Conservation (phyloP, 805 yeast species). For the Blastobotrys terrestris region DNA sequence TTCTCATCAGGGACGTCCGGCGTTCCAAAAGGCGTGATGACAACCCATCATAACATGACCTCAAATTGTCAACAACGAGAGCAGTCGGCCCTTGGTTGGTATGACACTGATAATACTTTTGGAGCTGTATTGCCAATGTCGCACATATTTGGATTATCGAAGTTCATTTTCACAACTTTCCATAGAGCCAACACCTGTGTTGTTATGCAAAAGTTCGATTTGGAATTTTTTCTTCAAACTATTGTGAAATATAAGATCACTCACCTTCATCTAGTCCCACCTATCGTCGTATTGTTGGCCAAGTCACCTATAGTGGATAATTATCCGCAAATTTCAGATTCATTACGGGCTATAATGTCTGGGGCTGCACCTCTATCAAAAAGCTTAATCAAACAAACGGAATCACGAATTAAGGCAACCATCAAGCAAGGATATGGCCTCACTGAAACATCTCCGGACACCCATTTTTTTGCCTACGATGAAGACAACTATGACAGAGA, state of each 20-base stretch:
- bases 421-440: constrained; percentile 20
- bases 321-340: constrained; percentile 35
- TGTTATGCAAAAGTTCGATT: constrained; percentile 30
- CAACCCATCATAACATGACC: constrained; percentile 47
- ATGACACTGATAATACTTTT: constrained; percentile 1
- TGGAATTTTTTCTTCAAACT: constrained; percentile 25
- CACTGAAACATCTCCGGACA: constrained; percentile 58
- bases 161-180: constrained; percentile 67
- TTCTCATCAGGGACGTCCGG: constrained; percentile 38
- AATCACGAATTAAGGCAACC: constrained; percentile 18
- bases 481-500: constrained; percentile 38
- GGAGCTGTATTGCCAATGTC: constrained; percentile 18
- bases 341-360: constrained; percentile 35
- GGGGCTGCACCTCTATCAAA: constrained; percentile 44
- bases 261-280: constrained; percentile 38
- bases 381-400: constrained; percentile 10
- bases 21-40: constrained; percentile 66
- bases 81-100: background rate
- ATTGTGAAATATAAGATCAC: constrained; percentile 31
- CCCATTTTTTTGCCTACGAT: constrained; percentile 36
- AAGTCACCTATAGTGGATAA: constrained; percentile 38
- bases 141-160: constrained; percentile 54
- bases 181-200: constrained; percentile 22
- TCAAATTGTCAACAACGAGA: constrained; percentile 26
- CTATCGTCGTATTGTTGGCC: constrained; percentile 41